Evolutionary conservation across 2,329 filamentous ascomycete genomes (phyloP), one percentile per base, ranked within the genome.

Genomic region (Fusarium torreyae): DNA sequence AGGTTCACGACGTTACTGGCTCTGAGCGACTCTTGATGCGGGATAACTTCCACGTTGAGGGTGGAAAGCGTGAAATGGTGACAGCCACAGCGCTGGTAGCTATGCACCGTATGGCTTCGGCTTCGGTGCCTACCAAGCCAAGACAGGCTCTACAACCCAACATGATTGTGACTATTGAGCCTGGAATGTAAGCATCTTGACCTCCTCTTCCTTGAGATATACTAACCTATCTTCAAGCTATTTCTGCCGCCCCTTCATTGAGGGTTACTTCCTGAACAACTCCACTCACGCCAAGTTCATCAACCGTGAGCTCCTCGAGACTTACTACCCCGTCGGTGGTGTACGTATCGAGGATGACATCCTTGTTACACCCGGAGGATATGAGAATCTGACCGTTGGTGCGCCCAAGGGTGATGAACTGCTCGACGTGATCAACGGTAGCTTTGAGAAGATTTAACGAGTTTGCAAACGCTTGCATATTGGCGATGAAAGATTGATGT

Each of bases 301-400:
- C 74, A 86, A 94, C 78, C 81, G 82, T 69, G 82, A 84, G 7
- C 85, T 91, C 7, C 80, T 96, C 49, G 88, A 90, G 63, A 83
- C 82, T 66, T 95, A 92, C 78, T 95, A 92, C 83, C 82, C 81
- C 26, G 91, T 98, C 1, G 96, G 95, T 17, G 96, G 96, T 34
- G 94, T 97, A 26, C 88, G 96, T 46, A 97, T 98, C 65, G 96
- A 99, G 81, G 94, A 98, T 76, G 93, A 95, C 77, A 87, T 98
- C 39, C 84, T 96, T 22, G 89, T 98, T 48, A 96, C 92, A 2
- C 85, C 91, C 64, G 83, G 87, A 24, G 94, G 94, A 0, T 89
- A 89, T 74, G 94, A 98, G 80, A 97, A 97, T 76, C 76, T 98
- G 77, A 97, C 94, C 2, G 86, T 87, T 2, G 70, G 68, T 18